These are phyloP conservation scores for Trichosporon ovoides DNA, from an alignment of 1,284 basidiomycete genomes.

Conservation along the genomic window DNA sequence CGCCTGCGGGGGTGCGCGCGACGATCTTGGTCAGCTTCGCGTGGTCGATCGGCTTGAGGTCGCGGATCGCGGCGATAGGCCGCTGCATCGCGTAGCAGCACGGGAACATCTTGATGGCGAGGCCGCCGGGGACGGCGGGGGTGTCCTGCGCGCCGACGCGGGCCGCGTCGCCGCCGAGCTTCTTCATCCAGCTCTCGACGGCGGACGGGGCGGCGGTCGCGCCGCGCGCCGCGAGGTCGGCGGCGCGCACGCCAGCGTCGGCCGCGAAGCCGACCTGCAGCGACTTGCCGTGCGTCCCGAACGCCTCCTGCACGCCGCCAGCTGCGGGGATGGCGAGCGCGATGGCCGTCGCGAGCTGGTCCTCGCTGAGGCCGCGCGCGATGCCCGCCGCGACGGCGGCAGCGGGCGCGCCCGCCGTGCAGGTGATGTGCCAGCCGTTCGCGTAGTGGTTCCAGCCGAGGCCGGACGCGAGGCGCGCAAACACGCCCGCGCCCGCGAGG, in stretches of 20 bases:
- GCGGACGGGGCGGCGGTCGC: constrained; percentile 9
- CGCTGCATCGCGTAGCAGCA: constrained; percentile 17
- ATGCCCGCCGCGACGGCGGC: constrained; percentile 11
- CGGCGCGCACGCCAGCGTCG: constrained; percentile 10
- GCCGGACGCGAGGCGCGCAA: constrained; percentile 9
- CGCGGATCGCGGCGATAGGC: constrained; percentile 11
- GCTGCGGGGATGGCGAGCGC: constrained; percentile 9
- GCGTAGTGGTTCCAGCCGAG: constrained; percentile 11
- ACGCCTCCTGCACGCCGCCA: constrained; percentile 14
- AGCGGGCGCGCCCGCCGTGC: constrained; percentile 12
- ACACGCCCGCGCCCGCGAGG: constrained; percentile 10
- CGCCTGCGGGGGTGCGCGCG: constrained; percentile 8
- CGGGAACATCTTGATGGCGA: constrained; percentile 16
- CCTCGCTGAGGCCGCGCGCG: constrained; percentile 6
- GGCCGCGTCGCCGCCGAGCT: constrained; percentile 7
- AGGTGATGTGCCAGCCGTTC: constrained; percentile 13
- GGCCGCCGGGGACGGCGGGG: constrained; percentile 8
- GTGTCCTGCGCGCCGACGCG: constrained; percentile 1
- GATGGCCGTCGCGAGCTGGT: constrained; percentile 13
- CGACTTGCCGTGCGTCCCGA: constrained; percentile 14
- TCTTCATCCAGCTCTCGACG: constrained; percentile 10
- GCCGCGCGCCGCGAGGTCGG: constrained; percentile 1
- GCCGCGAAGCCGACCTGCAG: constrained; percentile 13
- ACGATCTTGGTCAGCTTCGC: constrained; percentile 4
- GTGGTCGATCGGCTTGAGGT: constrained; percentile 10